Percentiles rank a stretch among this genome's conserved stretches.
These are phyloP conservation scores for Diaporthe destruens DNA, from an alignment of 2,329 filamentous ascomycete species.

Conservation along the genomic window DNA sequence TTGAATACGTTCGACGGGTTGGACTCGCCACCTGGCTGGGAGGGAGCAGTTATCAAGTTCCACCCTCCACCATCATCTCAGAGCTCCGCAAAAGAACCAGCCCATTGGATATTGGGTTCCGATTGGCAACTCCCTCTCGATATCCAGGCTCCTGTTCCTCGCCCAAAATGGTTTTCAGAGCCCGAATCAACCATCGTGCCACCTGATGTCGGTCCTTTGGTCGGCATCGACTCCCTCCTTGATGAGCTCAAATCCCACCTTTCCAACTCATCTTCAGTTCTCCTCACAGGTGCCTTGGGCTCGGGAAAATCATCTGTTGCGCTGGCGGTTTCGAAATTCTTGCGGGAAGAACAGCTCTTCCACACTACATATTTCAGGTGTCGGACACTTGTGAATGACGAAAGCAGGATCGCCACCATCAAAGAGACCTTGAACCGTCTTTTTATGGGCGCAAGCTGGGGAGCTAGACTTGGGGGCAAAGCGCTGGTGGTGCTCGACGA, in stretches of 20 bases:
- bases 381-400: conserved; percentile 88
- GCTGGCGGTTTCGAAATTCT: conserved; percentile 78
- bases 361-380: conserved; percentile 90
- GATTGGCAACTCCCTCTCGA: conserved; percentile 81
- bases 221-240: conserved; percentile 86
- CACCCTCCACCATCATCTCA: conserved; percentile 66
- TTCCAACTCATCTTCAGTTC: conserved; percentile 86
- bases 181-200: conserved; percentile 53
- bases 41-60: conserved; percentile 86
- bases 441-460: conserved; percentile 93
- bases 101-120: conserved; percentile 81
- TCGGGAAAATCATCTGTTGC: conserved; percentile 89
- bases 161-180: conserved; percentile 68
- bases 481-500: conserved; percentile 92
- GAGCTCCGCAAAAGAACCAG: conserved; percentile 61
- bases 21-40: conserved; percentile 74
- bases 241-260: conserved; percentile 80
- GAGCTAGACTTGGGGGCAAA: conserved; percentile 85
- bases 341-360: conserved; percentile 81
- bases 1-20: conserved; percentile 70
- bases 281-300: conserved; percentile 89
- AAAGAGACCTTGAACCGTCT: conserved; percentile 88
- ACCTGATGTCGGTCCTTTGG: conserved; percentile 64
- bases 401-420: conserved; percentile 88
- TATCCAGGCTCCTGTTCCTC: conserved; percentile 79